A percentile compares a stretch with the other conserved stretches of the same genome.
Conservation (phyloP, 2,329 filamentous ascomycete species). For the Diaporthe vaccinii region DNA sequence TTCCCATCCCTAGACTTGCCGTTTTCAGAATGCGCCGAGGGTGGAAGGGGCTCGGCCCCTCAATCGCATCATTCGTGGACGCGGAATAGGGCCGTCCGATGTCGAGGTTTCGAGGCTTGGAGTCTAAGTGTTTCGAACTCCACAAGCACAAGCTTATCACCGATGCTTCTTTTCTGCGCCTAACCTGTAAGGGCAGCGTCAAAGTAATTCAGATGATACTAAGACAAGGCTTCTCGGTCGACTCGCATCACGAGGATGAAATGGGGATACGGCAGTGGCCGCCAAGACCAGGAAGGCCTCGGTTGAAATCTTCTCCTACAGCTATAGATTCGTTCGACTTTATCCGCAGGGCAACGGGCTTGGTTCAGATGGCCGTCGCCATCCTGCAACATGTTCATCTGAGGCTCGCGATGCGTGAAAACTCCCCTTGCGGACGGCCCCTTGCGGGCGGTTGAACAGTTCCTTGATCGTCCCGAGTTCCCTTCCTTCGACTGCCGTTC, state of each 20-base stretch:
- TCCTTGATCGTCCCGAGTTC: background rate
- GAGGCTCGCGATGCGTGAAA: conserved; percentile 7
- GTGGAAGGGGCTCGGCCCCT: conserved; percentile 3
- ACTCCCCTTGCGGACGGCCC: background rate
- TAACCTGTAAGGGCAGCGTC: conserved; percentile 18
- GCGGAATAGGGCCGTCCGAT: conserved; percentile 5
- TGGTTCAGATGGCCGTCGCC: conserved; percentile 13
- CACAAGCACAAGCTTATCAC: conserved; percentile 8
- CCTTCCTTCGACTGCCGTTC: conserved; percentile 12
- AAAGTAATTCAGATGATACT: conserved; percentile 18
- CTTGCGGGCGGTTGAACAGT: background rate
- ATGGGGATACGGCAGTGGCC: conserved; percentile 21
- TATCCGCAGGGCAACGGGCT: background rate
- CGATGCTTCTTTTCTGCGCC: background rate
- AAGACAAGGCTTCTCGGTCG: background rate
- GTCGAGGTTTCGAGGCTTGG: conserved; percentile 11
- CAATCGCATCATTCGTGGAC: conserved; percentile 4
- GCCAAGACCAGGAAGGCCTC: conserved; percentile 10
- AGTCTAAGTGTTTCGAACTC: conserved; percentile 21
- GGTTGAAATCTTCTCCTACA: background rate
- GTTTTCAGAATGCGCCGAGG: background rate
- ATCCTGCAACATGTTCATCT: conserved; percentile 26
- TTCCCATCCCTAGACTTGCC: background rate
- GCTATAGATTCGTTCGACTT: background rate
- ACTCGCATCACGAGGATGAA: conserved; percentile 12